These are phyloP conservation scores for Castanea sativa DNA, from an alignment of 306 rosid species.

Conservation along the genomic window DNA sequence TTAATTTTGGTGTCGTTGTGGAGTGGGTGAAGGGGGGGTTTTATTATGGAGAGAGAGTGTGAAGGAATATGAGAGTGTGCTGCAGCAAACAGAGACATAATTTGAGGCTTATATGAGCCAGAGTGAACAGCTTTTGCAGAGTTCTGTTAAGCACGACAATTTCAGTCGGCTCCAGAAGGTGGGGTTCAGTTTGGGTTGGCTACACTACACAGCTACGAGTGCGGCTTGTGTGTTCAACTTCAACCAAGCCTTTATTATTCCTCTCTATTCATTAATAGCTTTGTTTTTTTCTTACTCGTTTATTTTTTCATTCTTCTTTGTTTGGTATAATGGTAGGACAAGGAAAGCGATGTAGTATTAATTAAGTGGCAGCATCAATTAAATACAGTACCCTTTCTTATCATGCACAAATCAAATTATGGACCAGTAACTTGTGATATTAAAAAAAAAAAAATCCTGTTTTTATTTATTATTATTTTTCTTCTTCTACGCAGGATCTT, in stretches of 20 bases:
- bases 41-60: slow-evolving; percentile 37
- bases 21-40: slow-evolving; percentile 22
- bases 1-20: neutral
- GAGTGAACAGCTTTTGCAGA: slow-evolving; percentile 63
- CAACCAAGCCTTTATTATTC: neutral
- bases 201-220: slow-evolving; percentile 23
- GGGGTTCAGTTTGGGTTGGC: slow-evolving; percentile 37
- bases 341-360: too few relatives aligned
- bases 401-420: too few relatives aligned
- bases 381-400: too few relatives aligned
- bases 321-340: too few relatives aligned
- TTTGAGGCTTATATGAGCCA: slow-evolving; percentile 68
- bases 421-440: too few relatives aligned
- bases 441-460: too few relatives aligned
- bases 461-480: too few relatives aligned
- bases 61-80: slow-evolving; percentile 24
- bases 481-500: too few relatives aligned
- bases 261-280: neutral
- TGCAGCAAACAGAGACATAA: slow-evolving; percentile 29
- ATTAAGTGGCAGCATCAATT: too few relatives aligned
- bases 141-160: slow-evolving; percentile 78
- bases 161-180: slow-evolving; percentile 49
- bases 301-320: neutral
- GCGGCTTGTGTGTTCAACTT: slow-evolving; percentile 7
- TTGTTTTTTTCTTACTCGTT: neutral